These are phyloP conservation scores for Thinopyrum elongatum DNA, from an alignment of 176 grass and related monocot species.

Conservation along the genomic window DNA sequence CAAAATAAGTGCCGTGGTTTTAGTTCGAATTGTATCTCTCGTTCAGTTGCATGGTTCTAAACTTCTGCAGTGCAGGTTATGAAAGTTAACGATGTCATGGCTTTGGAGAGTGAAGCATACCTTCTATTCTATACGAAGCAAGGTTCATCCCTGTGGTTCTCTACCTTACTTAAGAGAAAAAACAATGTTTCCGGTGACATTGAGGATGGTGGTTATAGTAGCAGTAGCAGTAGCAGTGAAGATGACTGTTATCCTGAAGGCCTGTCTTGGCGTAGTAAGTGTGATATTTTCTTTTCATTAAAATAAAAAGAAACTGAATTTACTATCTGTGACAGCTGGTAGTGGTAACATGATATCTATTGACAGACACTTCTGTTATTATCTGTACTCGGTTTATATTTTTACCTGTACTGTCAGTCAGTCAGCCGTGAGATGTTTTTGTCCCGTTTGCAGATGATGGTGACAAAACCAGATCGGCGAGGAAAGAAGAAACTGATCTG, in stretches of 20 bases:
- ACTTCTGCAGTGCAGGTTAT: slow-evolving; percentile 26
- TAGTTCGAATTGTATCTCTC: neutral
- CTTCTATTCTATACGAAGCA: slow-evolving; percentile 62
- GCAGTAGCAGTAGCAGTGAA: neutral
- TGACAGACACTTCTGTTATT: too few species aligned
- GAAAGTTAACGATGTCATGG: neutral
- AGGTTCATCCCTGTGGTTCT: slow-evolving; percentile 55
- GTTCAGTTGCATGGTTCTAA: neutral
- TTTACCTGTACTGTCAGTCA: too few species aligned
- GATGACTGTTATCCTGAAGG: neutral
- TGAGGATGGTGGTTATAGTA: neutral
- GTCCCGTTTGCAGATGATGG: neutral
- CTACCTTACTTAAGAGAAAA: slow-evolving; percentile 42
- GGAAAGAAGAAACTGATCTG: neutral
- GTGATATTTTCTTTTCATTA: neutral
- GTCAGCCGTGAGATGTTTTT: neutral
- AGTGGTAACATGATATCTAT: too few species aligned
- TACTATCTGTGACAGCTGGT: too few species aligned
- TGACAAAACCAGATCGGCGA: neutral
- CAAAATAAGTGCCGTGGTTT: too few species aligned
- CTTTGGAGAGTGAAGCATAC: slow-evolving; percentile 37
- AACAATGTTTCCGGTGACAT: neutral
- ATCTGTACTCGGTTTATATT: too few species aligned
- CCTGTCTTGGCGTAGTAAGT: slow-evolving; percentile 7
- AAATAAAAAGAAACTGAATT: too few species aligned